Conservation (phyloP, 1,284 basidiomycete species). For the Leccinum fallax region DNA sequence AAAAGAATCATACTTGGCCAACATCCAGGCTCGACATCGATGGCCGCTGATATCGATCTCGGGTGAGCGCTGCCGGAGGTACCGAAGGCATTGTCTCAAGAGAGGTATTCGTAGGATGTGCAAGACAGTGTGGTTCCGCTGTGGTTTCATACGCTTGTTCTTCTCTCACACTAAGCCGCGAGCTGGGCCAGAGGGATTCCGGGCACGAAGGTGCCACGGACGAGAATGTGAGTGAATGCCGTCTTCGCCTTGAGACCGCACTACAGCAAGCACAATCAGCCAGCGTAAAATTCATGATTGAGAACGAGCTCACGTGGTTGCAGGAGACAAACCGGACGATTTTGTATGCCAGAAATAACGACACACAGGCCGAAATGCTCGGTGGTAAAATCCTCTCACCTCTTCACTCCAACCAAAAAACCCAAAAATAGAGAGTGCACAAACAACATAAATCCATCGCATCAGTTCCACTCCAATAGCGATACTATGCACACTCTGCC, state of each 20-base stretch:
- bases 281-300: background rate
- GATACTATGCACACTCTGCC: slow-evolving; percentile 7
- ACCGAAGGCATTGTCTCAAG: background rate
- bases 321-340: background rate
- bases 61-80: background rate
- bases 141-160: background rate
- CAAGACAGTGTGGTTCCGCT: background rate
- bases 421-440: slow-evolving; percentile 41
- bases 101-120: background rate
- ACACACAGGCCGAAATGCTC: slow-evolving; percentile 15
- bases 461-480: slow-evolving; percentile 19
- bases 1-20: background rate
- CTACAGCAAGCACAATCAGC: slow-evolving; percentile 3
- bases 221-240: background rate
- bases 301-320: slow-evolving; percentile 2
- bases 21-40: background rate
- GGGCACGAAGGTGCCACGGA: background rate
- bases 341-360: slow-evolving; percentile 7
- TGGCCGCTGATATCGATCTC: background rate
- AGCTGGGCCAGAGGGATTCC: background rate
- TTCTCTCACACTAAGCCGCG: background rate
- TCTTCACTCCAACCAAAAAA: slow-evolving; percentile 49
- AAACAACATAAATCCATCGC: slow-evolving; percentile 36
- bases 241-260: background rate
- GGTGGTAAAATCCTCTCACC: slow-evolving; percentile 36